phyloP scores from a whole-genome alignment of 345 rosid genomes.

The Boechera divaricarpa region DNA sequence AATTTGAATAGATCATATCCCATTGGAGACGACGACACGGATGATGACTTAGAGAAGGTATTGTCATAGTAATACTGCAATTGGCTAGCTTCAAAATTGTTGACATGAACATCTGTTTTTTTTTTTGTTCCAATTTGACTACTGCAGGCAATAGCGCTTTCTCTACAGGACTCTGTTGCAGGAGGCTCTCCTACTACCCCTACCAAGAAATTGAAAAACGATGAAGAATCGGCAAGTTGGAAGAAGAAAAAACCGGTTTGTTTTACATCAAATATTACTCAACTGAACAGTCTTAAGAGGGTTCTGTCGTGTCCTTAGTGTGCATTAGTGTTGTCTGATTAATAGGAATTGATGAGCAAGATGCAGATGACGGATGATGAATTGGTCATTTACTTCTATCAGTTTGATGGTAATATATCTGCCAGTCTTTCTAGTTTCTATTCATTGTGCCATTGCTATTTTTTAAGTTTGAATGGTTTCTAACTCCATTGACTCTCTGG shows the following conservation, averaged over 20 bases:
- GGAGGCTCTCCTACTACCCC: constrained; percentile 38
- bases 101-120: neutral
- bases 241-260: constrained; percentile 60
- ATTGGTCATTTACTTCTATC: constrained; percentile 70
- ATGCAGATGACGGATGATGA: constrained; percentile 87
- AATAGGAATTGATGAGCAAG: constrained; percentile 59
- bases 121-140: neutral
- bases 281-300: neutral
- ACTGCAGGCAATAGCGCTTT: constrained; percentile 75
- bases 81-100: neutral
- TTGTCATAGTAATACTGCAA: neutral
- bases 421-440: neutral
- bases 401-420: constrained; percentile 71
- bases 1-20: constrained; percentile 41
- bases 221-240: constrained; percentile 42
- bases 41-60: constrained; percentile 62
- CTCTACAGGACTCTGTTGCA: constrained; percentile 56
- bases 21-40: constrained; percentile 46
- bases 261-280: neutral
- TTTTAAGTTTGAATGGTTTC: neutral
- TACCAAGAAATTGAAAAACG: constrained; percentile 46
- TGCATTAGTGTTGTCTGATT: constrained; percentile 22
- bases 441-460: neutral
- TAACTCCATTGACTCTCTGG: neutral
- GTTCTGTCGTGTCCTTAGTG: neutral